A percentile compares a stretch with the other conserved stretches of the same genome.
Evolutionary conservation across 495 filamentous ascomycete species (phyloP).

Genomic region (Niebla homalea): DNA sequence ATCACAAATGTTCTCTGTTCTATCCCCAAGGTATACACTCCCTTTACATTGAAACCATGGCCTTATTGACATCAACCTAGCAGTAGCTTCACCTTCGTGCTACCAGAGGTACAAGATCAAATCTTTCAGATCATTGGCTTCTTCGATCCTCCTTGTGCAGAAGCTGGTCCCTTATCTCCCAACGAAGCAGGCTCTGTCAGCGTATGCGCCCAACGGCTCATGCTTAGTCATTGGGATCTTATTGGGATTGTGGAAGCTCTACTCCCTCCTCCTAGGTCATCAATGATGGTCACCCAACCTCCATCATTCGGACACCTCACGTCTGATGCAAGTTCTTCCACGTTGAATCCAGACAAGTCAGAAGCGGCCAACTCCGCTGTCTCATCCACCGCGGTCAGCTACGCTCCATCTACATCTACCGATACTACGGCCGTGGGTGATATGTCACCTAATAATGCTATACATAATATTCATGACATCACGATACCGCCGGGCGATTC

Average conservation of each 20-base stretch:
- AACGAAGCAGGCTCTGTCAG: not conserved
- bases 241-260: conserved; percentile 56
- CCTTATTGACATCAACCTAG: not conserved
- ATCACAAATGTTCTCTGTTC: conserved; percentile 46
- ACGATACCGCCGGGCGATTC: not conserved
- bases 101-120: conserved; percentile 11
- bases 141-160: conserved; percentile 20
- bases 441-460: conserved; percentile 9
- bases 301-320: conserved; percentile 41
- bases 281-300: conserved; percentile 32
- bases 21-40: conserved; percentile 34
- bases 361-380: conserved; percentile 1
- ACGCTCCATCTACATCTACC: conserved; percentile 37
- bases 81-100: conserved; percentile 12
- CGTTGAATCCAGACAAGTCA: conserved; percentile 4
- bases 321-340: conserved; percentile 29
- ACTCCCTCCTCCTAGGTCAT: conserved; percentile 35
- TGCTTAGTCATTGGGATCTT: conserved; percentile 61
- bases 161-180: not conserved
- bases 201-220: conserved; percentile 25
- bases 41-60: not conserved
- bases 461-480: not conserved
- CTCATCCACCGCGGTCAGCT: conserved; percentile 6
- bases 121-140: conserved; percentile 10
- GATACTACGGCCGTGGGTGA: conserved; percentile 41